Conservation (phyloP, 2,329 filamentous ascomycete species). For the Drechmeria coniospora region DNA sequence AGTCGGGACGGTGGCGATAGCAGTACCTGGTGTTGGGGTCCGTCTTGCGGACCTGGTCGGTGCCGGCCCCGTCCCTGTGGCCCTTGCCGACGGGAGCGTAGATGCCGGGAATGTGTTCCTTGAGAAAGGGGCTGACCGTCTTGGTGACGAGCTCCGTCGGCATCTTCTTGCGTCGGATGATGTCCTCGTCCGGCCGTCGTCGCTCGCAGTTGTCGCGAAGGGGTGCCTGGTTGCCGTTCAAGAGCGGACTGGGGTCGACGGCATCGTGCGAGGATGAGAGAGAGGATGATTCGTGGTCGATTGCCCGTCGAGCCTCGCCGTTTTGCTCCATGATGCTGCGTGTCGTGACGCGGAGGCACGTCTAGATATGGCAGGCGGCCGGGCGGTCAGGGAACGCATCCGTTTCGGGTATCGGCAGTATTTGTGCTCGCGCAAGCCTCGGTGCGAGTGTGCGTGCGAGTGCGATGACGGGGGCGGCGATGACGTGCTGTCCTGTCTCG, state of each 20-base stretch:
- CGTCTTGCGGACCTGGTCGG: conserved; percentile 19
- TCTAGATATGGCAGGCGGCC: no score
- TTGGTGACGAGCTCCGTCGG: conserved; percentile 54
- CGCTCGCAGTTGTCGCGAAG: conserved; percentile 34
- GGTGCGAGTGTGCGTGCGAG: no score
- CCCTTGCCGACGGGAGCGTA: conserved; percentile 66
- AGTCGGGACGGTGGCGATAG: conserved; percentile 85
- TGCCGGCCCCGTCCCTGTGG: conserved; percentile 16
- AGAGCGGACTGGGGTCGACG: not conserved
- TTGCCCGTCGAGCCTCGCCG: no score
- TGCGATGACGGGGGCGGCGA: no score
- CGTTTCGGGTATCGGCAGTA: no score
- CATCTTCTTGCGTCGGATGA: conserved; percentile 38
- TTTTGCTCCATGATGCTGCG: no score
- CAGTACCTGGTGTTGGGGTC: conserved; percentile 79
- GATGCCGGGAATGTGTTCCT: conserved; percentile 75
- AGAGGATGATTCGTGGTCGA: no score
- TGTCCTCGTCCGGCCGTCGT: conserved; percentile 31
- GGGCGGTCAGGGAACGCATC: no score
- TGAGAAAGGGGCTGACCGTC: conserved; percentile 75
- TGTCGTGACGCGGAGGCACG: no score
- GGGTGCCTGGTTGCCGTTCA: conserved; percentile 8
- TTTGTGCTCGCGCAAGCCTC: no score
- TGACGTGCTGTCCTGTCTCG: no score
- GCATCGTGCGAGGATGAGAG: not conserved